A percentile compares a stretch with the other conserved stretches of the same genome.
These are phyloP conservation scores for Sclerotinia spermophila DNA, from an alignment of 2,329 filamentous ascomycete genomes.

Conservation along the genomic window DNA sequence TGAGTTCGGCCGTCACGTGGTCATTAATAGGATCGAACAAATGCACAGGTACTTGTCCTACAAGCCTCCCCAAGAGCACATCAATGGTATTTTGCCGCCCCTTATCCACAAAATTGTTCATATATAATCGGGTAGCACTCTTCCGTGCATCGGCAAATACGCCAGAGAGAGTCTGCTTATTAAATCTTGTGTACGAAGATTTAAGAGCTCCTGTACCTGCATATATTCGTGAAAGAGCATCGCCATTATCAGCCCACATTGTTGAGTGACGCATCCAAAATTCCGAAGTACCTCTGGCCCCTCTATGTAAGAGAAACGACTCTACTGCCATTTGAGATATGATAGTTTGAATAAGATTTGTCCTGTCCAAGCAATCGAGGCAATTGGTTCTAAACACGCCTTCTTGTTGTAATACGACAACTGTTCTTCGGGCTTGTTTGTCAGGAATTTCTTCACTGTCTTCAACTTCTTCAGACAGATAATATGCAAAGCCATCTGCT, in stretches of 20 bases:
- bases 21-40: slow-evolving; percentile 95
- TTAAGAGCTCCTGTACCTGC: slow-evolving; percentile 94
- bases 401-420: slow-evolving; percentile 82
- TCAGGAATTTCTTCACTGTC: slow-evolving; percentile 42
- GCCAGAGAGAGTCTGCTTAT: slow-evolving; percentile 93
- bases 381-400: slow-evolving; percentile 97
- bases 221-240: slow-evolving; percentile 91
- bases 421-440: slow-evolving; percentile 42
- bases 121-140: slow-evolving; percentile 88
- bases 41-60: slow-evolving; percentile 77
- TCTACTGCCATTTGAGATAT: slow-evolving; percentile 92
- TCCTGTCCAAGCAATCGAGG: slow-evolving; percentile 90
- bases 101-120: slow-evolving; percentile 97
- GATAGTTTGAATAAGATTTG: slow-evolving; percentile 93
- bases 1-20: slow-evolving; percentile 74
- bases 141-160: slow-evolving; percentile 94
- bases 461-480: slow-evolving; percentile 67
- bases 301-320: slow-evolving; percentile 71
- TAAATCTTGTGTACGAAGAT: slow-evolving; percentile 87
- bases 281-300: slow-evolving; percentile 66
- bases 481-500: slow-evolving; percentile 88
- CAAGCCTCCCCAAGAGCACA: slow-evolving; percentile 78
- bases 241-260: slow-evolving; percentile 96
- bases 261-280: slow-evolving; percentile 92
- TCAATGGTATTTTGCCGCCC: slow-evolving; percentile 92